Conservation (phyloP, 1,284 basidiomycete species). For the Xerocomus nothofagi region DNA sequence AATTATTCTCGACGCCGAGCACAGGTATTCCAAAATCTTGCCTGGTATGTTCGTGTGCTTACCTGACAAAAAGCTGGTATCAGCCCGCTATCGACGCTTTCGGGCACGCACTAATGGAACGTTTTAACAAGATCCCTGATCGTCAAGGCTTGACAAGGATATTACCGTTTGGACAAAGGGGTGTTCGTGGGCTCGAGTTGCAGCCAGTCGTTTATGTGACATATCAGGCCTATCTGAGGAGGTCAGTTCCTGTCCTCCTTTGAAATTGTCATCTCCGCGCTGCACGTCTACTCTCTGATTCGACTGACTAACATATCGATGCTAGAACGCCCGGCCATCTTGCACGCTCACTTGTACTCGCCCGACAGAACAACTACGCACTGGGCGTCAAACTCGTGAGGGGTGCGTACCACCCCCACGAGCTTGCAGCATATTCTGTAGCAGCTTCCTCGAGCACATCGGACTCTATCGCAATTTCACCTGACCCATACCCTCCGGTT, state of each 20-base stretch:
- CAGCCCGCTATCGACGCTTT: constrained; percentile 84
- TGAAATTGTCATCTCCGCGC: neutral
- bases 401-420: constrained; percentile 88
- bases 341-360: constrained; percentile 64
- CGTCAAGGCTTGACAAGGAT: neutral
- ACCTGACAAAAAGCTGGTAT: constrained; percentile 57
- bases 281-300: constrained; percentile 4
- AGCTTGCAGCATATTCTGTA: constrained; percentile 54
- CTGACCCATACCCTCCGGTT: constrained; percentile 61
- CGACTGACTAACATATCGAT: constrained; percentile 3
- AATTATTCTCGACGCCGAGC: constrained; percentile 82
- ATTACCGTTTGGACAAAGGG: constrained; percentile 2
- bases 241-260: constrained; percentile 41
- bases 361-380: constrained; percentile 69
- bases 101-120: constrained; percentile 69
- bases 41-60: neutral
- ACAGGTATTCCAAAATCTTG: constrained; percentile 46
- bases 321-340: constrained; percentile 69
- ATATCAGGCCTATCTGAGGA: constrained; percentile 82
- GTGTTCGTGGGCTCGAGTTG: constrained; percentile 24
- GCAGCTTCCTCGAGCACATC: constrained; percentile 10
- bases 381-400: constrained; percentile 94
- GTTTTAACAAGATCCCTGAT: constrained; percentile 65
- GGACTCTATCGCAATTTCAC: constrained; percentile 47
- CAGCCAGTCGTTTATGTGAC: constrained; percentile 79